Evolutionary conservation across 768 basidiomycete genomes (phyloP).

Genomic region (Mycena leptocephala): DNA sequence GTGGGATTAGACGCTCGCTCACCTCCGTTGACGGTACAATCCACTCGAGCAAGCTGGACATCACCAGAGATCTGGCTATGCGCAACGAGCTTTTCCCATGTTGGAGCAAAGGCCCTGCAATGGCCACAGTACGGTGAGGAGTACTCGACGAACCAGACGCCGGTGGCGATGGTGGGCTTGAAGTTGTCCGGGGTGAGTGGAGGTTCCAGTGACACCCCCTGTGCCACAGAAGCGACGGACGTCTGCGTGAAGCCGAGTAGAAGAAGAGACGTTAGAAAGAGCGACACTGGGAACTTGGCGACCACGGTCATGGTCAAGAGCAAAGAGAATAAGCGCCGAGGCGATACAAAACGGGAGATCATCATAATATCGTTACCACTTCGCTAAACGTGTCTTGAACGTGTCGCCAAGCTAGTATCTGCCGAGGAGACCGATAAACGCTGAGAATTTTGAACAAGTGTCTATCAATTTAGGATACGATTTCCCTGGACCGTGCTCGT

Average conservation of each 20-base stretch:
- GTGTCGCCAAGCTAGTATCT: too few relatives aligned
- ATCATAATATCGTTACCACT: too few relatives aligned
- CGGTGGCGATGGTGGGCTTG: conserved; percentile 62
- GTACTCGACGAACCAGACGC: conserved; percentile 88
- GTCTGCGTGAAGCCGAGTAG: neutral
- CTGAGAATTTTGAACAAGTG: too few relatives aligned
- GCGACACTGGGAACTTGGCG: conserved; percentile 17
- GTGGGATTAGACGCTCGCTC: conserved; percentile 53
- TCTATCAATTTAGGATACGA: too few relatives aligned
- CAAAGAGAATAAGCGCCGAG: too few relatives aligned
- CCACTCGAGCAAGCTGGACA: conserved; percentile 86
- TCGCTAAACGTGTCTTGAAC: too few relatives aligned
- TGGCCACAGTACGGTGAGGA: conserved; percentile 91
- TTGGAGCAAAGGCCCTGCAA: conserved; percentile 85
- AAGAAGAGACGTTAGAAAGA: conserved; percentile 13
- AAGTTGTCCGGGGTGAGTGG: conserved; percentile 75
- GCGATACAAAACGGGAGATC: too few relatives aligned
- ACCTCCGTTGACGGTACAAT: conserved; percentile 87
- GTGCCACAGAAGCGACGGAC: conserved; percentile 25
- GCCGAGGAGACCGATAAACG: too few relatives aligned
- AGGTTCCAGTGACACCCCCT: conserved; percentile 22
- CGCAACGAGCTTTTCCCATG: conserved; percentile 81
- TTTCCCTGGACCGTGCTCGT: too few relatives aligned
- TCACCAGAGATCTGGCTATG: conserved; percentile 60
- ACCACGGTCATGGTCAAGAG: conserved; percentile 16